phyloP scores from a whole-genome alignment of 768 basidiomycete species.

The Podaxis mareebaensis region DNA sequence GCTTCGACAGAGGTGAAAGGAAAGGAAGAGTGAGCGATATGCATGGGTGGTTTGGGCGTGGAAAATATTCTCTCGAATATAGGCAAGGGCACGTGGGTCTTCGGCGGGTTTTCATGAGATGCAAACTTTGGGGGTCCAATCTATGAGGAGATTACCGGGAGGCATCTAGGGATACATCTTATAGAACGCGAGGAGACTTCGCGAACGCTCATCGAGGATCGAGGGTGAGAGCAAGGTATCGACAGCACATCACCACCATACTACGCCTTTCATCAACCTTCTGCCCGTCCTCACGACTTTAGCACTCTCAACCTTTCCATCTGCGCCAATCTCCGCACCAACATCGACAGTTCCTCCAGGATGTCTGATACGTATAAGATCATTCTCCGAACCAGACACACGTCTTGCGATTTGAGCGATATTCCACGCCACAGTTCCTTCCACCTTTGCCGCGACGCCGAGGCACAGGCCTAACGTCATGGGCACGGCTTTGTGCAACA shows the following conservation, averaged over 20 bases:
- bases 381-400: slow-evolving; percentile 20
- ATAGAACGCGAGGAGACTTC: background rate
- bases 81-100: slow-evolving; percentile 19
- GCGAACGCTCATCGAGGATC: background rate
- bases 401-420: slow-evolving; percentile 37
- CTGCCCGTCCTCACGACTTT: slow-evolving; percentile 70
- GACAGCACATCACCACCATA: slow-evolving; percentile 54
- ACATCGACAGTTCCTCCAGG: slow-evolving; percentile 71
- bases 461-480: slow-evolving; percentile 74
- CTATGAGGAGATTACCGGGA: background rate
- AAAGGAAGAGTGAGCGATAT: slow-evolving; percentile 14
- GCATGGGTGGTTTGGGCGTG: slow-evolving; percentile 7
- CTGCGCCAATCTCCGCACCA: slow-evolving; percentile 49
- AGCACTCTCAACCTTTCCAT: slow-evolving; percentile 54
- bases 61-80: background rate
- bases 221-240: background rate
- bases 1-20: slow-evolving; percentile 6
- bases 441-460: slow-evolving; percentile 59
- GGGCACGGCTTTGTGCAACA: slow-evolving; percentile 67
- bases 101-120: slow-evolving; percentile 22
- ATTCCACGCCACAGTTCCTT: slow-evolving; percentile 56
- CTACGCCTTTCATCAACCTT: slow-evolving; percentile 68
- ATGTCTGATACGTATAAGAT: slow-evolving; percentile 55
- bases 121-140: slow-evolving; percentile 18
- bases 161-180: background rate